A percentile compares a stretch with the other conserved stretches of the same genome.
Evolutionary conservation across 768 basidiomycete species (phyloP).

Genomic region (Sarcomyxa edulis): DNA sequence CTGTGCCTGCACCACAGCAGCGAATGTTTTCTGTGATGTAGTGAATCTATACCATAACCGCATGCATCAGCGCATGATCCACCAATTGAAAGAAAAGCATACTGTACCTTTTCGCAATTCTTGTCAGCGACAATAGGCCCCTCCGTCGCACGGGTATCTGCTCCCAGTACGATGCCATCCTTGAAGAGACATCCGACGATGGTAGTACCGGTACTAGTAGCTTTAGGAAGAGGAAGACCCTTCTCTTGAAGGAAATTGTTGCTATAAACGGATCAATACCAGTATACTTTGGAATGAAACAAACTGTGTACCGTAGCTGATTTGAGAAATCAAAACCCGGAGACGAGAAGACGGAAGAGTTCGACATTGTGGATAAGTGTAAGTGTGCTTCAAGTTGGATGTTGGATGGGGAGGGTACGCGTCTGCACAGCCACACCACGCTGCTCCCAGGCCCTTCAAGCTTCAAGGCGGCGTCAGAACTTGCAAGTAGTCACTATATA

Average conservation of each 20-base stretch:
- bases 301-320: conserved; percentile 45
- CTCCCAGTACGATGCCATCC: conserved; percentile 91
- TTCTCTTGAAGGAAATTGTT: conserved; percentile 69
- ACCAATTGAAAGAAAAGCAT: neutral
- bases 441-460: too few relatives aligned
- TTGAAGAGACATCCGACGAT: conserved; percentile 95
- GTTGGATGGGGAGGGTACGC: too few relatives aligned
- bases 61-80: neutral
- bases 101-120: conserved; percentile 95
- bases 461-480: too few relatives aligned
- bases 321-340: conserved; percentile 81
- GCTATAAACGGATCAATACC: conserved; percentile 27
- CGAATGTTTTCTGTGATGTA: conserved; percentile 93
- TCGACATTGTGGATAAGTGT: conserved; percentile 1
- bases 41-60: conserved; percentile 65
- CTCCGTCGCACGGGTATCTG: conserved; percentile 94
- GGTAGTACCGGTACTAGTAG: conserved; percentile 92
- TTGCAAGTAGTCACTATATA: neutral
- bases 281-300: neutral
- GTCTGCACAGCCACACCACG: too few relatives aligned
- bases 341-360: conserved; percentile 38
- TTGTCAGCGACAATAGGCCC: conserved; percentile 96
- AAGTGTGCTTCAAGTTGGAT: too few relatives aligned
- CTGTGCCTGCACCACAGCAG: conserved; percentile 98
- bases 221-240: conserved; percentile 73